phyloP scores from a whole-genome alignment of 192 early-diverging fungal genomes.

The Helicostylum pulchrum region DNA sequence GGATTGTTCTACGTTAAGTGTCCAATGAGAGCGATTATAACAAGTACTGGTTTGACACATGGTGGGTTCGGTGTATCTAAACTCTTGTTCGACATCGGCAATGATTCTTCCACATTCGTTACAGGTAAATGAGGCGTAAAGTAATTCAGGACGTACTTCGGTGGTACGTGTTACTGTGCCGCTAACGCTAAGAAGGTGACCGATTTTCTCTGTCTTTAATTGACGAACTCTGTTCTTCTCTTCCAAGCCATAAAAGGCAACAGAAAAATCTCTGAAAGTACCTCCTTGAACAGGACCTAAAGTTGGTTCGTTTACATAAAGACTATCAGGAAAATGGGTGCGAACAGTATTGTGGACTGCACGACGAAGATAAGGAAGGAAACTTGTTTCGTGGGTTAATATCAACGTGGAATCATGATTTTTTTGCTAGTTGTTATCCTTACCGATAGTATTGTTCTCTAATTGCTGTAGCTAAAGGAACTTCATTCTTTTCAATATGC shows the following conservation, averaged over 20 bases:
- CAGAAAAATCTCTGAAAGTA: conserved; percentile 67
- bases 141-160: conserved; percentile 93
- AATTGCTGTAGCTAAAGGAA: conserved; percentile 62
- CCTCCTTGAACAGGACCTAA: conserved; percentile 41
- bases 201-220: conserved; percentile 78
- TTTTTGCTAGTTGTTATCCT: not conserved
- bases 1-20: conserved; percentile 75
- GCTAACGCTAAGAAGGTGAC: conserved; percentile 73
- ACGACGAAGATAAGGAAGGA: conserved; percentile 83
- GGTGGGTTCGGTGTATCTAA: conserved; percentile 81
- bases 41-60: conserved; percentile 25
- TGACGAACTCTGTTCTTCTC: conserved; percentile 71
- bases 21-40: conserved; percentile 62
- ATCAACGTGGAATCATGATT: not conserved
- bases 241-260: conserved; percentile 67
- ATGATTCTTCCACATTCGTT: conserved; percentile 75
- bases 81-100: conserved; percentile 91
- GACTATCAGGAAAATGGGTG: conserved; percentile 63
- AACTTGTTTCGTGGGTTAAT: conserved; percentile 20
- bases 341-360: conserved; percentile 81
- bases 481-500: conserved; percentile 52
- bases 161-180: conserved; percentile 97
- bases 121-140: conserved; percentile 90
- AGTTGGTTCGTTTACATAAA: conserved; percentile 42
- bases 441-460: conserved; percentile 71